Evolutionary conservation across 208 protist genomes (phyloP), one percentile per base, ranked within the genome.

Genomic region (Phytomonas francai): DNA sequence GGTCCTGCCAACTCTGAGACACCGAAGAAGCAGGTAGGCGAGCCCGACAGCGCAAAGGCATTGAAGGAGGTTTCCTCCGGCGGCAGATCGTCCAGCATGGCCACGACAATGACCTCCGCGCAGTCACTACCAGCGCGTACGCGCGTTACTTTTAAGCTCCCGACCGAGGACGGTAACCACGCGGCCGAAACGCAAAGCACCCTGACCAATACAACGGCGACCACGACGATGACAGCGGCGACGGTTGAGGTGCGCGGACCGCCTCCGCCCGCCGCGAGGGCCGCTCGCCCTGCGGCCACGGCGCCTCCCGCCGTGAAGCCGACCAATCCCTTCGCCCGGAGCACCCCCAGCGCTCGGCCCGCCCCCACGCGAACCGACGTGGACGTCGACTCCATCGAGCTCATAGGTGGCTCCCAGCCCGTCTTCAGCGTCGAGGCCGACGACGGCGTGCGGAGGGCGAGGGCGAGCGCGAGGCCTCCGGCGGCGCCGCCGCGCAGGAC

Each of bases 301-400:
- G 29, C 4, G 42, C 25, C 0, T 54, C 29, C 12, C 16, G 62
- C 14, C 74, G 39, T 34, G 30, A 82, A 78, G 39, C 57, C 76
- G n/a, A 34, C 45, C 36, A 84, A 88, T 33, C 82, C 82, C 1
- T 88, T 88, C 73, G 72, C 67, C 2, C 22, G 57, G n/a, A n/a
- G 29, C 11, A 58, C 68, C 2, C 14, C n/a, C 16, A 8, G 14
- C 33, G 34, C 5, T 3, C 59, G 7, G 3, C 2, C 49, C n/a
- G 29, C 11, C 25, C 32, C 12, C 65, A 28, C 36, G 9, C 12
- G 67, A 51, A 45, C 64, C 60, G 51, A 58, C 39, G 14, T 60
- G 63, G 6, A 36, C 70, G 42, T 11, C 29, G 27, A 64, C 49
- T 16, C 30, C 42, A 2, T 16, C 33, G 9, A 49, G 27, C 9